Conservation (phyloP, 495 filamentous ascomycete species). For the Penicillium subrubescens region DNA sequence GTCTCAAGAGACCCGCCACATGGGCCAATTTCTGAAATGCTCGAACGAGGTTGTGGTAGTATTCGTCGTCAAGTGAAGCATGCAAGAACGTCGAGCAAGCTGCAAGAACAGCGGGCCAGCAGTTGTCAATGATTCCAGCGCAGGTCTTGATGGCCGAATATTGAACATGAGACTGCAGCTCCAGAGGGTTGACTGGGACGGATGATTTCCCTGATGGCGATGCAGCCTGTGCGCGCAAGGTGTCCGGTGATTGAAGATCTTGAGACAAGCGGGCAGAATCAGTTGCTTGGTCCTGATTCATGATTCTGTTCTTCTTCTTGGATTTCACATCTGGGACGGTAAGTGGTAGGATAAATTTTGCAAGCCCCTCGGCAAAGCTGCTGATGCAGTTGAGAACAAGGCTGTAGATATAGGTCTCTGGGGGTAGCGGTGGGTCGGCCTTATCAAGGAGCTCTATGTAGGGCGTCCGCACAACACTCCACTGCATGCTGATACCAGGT, state of each 20-base stretch:
- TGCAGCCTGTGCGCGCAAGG: constrained; percentile 31
- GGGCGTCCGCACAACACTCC: constrained; percentile 84
- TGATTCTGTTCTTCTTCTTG: constrained; percentile 54
- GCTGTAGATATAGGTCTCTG: constrained; percentile 92
- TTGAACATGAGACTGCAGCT: constrained; percentile 68
- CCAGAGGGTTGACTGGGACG: constrained; percentile 79
- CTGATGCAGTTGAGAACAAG: constrained; percentile 87
- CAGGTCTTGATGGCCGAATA: constrained; percentile 71
- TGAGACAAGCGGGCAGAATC: constrained; percentile 45
- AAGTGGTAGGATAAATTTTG: constrained; percentile 87
- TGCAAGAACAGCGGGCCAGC: constrained; percentile 94
- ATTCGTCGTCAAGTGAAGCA: constrained; percentile 89
- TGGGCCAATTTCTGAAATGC: constrained; percentile 96
- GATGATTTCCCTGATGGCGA: constrained; percentile 56
- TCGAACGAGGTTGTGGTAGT: constrained; percentile 89
- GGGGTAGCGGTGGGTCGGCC: constrained; percentile 75
- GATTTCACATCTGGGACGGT: constrained; percentile 66
- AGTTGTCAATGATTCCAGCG: constrained; percentile 80
- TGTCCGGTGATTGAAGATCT: constrained; percentile 42
- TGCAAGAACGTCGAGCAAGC: constrained; percentile 94
- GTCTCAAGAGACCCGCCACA: constrained; percentile 83
- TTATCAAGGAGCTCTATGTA: constrained; percentile 97
- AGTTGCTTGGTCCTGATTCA: constrained; percentile 35
- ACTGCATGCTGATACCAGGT: constrained; percentile 79
- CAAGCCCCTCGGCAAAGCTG: constrained; percentile 84